Evolutionary conservation across 176 grass and related monocot species (phyloP).

Genomic region (Microstegium vimineum): DNA sequence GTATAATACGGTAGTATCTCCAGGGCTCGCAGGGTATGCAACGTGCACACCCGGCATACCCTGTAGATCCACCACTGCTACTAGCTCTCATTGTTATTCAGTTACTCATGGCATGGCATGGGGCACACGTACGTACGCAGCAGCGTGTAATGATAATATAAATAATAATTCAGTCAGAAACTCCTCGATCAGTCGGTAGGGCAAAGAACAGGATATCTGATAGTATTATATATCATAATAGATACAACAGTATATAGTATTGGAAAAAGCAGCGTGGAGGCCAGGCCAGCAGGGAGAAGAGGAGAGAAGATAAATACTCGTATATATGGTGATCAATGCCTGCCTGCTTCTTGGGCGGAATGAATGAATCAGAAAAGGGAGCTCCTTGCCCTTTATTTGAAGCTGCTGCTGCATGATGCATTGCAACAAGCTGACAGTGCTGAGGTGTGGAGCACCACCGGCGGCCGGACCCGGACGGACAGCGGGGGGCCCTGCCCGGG

Average conservation of each 20-base stretch:
- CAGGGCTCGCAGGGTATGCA: too few relatives aligned
- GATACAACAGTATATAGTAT: too few relatives aligned
- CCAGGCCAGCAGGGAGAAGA: not conserved
- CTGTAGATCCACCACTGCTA: too few relatives aligned
- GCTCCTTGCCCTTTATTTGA: not conserved
- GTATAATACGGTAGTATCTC: too few relatives aligned
- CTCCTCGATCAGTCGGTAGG: not conserved
- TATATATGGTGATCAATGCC: not conserved
- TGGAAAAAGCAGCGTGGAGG: not conserved
- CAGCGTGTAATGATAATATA: not conserved
- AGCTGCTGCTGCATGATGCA: too few relatives aligned
- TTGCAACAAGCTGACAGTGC: not conserved
- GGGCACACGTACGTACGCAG: too few relatives aligned
- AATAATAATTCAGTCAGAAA: not conserved
- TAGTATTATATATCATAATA: too few relatives aligned
- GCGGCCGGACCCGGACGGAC: too few relatives aligned
- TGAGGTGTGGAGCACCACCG: conserved; percentile 1
- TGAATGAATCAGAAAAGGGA: conserved; percentile 15
- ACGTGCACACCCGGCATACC: too few relatives aligned
- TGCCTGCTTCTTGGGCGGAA: conserved; percentile 26
- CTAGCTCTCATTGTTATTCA: too few relatives aligned
- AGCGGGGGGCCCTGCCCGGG: not conserved
- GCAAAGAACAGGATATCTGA: not conserved
- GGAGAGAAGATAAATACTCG: too few relatives aligned
- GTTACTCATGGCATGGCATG: conserved; percentile 9